Conservation (phyloP, 495 filamentous ascomycete genomes). For the Annulohypoxylon bovei region DNA sequence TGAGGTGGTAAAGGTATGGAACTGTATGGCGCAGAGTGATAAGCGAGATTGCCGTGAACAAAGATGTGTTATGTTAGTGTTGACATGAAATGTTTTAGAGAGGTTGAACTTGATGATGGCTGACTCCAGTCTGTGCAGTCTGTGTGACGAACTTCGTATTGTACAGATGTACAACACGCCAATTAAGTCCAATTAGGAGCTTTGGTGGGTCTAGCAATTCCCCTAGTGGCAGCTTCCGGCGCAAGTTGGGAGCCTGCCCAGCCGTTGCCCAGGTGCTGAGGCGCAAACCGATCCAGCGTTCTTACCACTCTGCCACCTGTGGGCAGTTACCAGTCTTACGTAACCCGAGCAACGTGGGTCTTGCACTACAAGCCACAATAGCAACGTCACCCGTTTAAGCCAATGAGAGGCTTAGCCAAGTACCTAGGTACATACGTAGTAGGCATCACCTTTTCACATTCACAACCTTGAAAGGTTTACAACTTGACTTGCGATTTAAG, state of each 20-base stretch:
- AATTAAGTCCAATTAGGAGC: slow-evolving; percentile 25
- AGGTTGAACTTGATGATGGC: slow-evolving; percentile 36
- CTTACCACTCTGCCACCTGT: no score
- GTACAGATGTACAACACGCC: slow-evolving; percentile 39
- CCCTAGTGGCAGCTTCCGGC: slow-evolving; percentile 5
- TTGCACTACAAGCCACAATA: slow-evolving; percentile 20
- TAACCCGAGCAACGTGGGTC: not conserved
- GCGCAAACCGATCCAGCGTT: slow-evolving; percentile 22
- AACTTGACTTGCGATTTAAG: not conserved
- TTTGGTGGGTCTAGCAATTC: slow-evolving; percentile 15
- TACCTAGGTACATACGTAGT: not conserved
- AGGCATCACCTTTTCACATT: not conserved
- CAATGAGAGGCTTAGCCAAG: slow-evolving; percentile 10
- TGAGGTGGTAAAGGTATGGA: not conserved
- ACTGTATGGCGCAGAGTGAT: not conserved
- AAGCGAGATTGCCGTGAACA: slow-evolving; percentile 2
- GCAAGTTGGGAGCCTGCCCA: not conserved
- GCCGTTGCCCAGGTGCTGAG: slow-evolving; percentile 8
- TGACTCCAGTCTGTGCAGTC: slow-evolving; percentile 24
- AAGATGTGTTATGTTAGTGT: slow-evolving; percentile 8
- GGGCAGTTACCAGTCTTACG: slow-evolving; percentile 13
- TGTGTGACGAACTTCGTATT: slow-evolving; percentile 24
- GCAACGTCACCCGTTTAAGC: slow-evolving; percentile 26
- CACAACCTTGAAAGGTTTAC: not conserved
- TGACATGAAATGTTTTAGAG: slow-evolving; percentile 33